Base-by-base conservation (phyloP, 2,329 filamentous ascomycete genomes). In the Chaetomiaceae sp. region DNA sequence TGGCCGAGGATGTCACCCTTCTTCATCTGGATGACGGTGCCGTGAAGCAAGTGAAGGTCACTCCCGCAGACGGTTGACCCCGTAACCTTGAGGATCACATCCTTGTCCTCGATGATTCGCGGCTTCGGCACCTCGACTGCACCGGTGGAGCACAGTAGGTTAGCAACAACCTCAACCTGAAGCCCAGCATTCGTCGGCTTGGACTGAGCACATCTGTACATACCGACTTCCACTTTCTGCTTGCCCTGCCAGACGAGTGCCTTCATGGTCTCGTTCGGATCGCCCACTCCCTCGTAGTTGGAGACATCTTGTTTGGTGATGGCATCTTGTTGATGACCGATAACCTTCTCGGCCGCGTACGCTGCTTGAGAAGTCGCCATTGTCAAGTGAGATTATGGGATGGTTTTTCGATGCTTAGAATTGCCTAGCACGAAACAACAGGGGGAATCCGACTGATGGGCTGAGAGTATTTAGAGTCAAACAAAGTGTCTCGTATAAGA, bases 231-330 rank as follows among this genome's bases (percentile, higher is more conserved):
- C 43, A 95, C 88, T 27, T 75, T 81, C 64, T 91, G 88, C 75
- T 92, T 94, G 48, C 88, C 87, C 70, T 87, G 83, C 90, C 90
- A 95, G 2, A 80, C 81, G 14, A 95, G 71, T 0, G 90, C 91
- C 68, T 89, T 87, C 87, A 95, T 94, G 15, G 71, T 86, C 62
- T 84, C 79, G 29, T 69, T 70, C 3, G 69, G 71, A 54, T 85
- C 75, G 4, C 74, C 73, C 2, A 47, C 42, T 1, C 20, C 31
- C 23, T 64, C 38, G 53, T 87, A 88, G 60, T 84, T 84, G 55
- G 80, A 74, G 44, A 92, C 75, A 64, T 94, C 84, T 58, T 92
- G 88, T 15, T n/a, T n/a, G n/a, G 77, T 87, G 48, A 78, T 75
- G 17, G 83, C 78, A 63, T 85, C 85, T 61, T 80, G 76, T 61